These are phyloP conservation scores for Kwoniella newhampshirensis DNA, from an alignment of 768 basidiomycete genomes.

Conservation along the genomic window DNA sequence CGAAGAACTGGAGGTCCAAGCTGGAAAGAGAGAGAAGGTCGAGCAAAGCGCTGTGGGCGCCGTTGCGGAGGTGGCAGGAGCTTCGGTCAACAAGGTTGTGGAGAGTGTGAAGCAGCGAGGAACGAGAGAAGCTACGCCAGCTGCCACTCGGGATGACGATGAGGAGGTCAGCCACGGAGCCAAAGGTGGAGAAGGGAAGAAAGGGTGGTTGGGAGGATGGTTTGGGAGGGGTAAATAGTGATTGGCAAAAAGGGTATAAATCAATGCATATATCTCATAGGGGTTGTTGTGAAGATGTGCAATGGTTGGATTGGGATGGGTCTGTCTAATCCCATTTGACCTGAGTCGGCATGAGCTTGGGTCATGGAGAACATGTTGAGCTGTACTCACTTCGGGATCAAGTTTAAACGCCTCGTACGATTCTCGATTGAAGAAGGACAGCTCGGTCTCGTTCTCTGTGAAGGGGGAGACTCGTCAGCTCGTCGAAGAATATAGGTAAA, in stretches of 20 bases:
- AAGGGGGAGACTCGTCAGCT: not conserved
- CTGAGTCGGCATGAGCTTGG: not conserved
- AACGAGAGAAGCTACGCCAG: conserved; percentile 74
- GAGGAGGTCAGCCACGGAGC: conserved; percentile 59
- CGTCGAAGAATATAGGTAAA: not conserved
- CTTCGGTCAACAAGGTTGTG: conserved; percentile 16
- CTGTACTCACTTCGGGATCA: conserved; percentile 68
- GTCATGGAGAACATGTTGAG: not conserved
- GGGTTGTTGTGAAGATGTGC: not conserved
- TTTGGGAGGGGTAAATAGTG: conserved; percentile 32
- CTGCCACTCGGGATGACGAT: conserved; percentile 53
- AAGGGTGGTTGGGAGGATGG: conserved; percentile 50
- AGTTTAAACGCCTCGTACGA: conserved; percentile 77
- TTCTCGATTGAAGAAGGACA: conserved; percentile 80
- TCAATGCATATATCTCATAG: conserved; percentile 5
- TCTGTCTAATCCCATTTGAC: conserved; percentile 19
- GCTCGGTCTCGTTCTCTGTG: conserved; percentile 91
- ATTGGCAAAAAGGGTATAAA: not conserved
- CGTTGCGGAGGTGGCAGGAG: conserved; percentile 1
- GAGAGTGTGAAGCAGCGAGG: conserved; percentile 53
- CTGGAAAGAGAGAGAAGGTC: conserved; percentile 60
- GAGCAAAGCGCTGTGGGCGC: not conserved
- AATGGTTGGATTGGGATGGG: not conserved
- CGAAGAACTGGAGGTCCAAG: conserved; percentile 68
- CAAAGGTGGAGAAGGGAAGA: conserved; percentile 20